phyloP scores from a whole-genome alignment of 345 rosid genomes.

The rapeseed (Brassica napus) region Da-Ae NC_063442.1:28663501-28664000 shows the following conservation, averaged over 20 bases:
- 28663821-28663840: not conserved
- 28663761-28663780: not conserved
- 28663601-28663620: not conserved
- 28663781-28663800: not conserved
- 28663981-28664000: not conserved
- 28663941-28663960: not conserved
- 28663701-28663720: not conserved
- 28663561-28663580: not conserved
- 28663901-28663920: not conserved
- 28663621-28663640: not conserved
- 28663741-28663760: not conserved
- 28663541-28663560: not conserved
- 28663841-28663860: not conserved
- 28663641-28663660: not conserved
- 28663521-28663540: not conserved
- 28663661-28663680: not conserved
- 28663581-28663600: not conserved
- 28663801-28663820: not conserved
- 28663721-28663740: not conserved
- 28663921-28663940: not conserved
- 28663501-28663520: not conserved
- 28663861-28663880: not conserved
- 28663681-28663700: not conserved
- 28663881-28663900: not conserved
- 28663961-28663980: not conserved